A percentile compares a stretch with the other conserved stretches of the same genome.
Conservation (phyloP, 192 early-diverging fungal species). For the Backusella tarrabulga region DNA sequence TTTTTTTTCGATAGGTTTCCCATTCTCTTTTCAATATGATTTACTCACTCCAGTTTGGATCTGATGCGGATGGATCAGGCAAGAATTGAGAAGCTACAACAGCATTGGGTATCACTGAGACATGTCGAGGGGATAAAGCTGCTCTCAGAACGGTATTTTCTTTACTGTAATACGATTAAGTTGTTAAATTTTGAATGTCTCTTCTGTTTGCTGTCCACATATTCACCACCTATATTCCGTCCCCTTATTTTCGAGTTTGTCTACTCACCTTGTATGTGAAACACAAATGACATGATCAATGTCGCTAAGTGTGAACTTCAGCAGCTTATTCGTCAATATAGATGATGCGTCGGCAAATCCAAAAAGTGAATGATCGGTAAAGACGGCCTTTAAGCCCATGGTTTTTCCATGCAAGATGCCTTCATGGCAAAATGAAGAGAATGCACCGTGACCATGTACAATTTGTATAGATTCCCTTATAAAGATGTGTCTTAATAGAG, state of each 20-base stretch:
- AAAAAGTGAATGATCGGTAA: slow-evolving; percentile 97
- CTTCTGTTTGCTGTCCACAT: background rate
- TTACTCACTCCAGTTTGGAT: slow-evolving; percentile 71
- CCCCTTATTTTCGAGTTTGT: background rate
- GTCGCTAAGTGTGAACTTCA: slow-evolving; percentile 97
- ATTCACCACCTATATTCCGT: background rate
- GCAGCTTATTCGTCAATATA: slow-evolving; percentile 94
- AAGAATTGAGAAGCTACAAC: slow-evolving; percentile 90
- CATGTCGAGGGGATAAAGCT: slow-evolving; percentile 82
- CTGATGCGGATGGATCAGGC: slow-evolving; percentile 74
- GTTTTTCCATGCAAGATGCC: slow-evolving; percentile 93
- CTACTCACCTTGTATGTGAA: slow-evolving; percentile 84
- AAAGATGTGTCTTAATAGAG: slow-evolving; percentile 88
- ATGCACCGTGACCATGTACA: slow-evolving; percentile 96
- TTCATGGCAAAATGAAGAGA: slow-evolving; percentile 93
- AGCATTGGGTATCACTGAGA: slow-evolving; percentile 97
- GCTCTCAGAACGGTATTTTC: slow-evolving; percentile 98
- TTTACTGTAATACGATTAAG: slow-evolving; percentile 60
- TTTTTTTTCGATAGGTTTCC: background rate
- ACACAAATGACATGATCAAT: slow-evolving; percentile 98
- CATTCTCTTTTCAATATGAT: background rate
- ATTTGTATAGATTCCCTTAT: slow-evolving; percentile 90
- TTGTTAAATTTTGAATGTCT: background rate
- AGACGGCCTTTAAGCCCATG: slow-evolving; percentile 90
- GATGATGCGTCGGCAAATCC: slow-evolving; percentile 93